A percentile compares a stretch with the other conserved stretches of the same genome.
phyloP scores from a whole-genome alignment of 2,329 filamentous ascomycete genomes.

The Aspergillus niger region DNA sequence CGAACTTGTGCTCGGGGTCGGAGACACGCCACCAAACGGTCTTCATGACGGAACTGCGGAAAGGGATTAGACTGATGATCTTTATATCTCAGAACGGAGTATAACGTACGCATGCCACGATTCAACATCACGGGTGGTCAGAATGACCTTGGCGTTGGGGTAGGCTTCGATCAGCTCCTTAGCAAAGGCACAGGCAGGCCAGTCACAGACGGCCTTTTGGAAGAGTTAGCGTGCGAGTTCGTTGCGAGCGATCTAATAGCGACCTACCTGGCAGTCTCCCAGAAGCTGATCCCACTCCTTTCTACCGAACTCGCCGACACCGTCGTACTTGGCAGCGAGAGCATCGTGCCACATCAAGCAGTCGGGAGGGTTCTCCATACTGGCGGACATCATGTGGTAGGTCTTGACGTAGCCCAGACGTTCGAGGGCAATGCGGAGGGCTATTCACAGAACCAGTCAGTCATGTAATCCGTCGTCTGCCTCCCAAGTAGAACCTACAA shows the following conservation, averaged over 20 bases:
- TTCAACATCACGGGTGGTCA: constrained; percentile 67
- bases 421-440: constrained; percentile 66
- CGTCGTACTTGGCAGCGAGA: constrained; percentile 63
- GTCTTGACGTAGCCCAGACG: constrained; percentile 67
- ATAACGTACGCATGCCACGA: constrained; percentile 57
- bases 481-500: constrained; percentile 51
- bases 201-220: constrained; percentile 64
- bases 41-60: constrained; percentile 59
- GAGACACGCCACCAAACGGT: constrained; percentile 69
- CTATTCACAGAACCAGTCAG: constrained; percentile 36
- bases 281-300: constrained; percentile 71
- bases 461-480: not conserved
- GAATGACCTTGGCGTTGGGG: constrained; percentile 70
- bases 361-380: constrained; percentile 68
- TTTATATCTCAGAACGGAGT: too few species aligned
- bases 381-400: constrained; percentile 74
- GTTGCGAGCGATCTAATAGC: not conserved
- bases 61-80: not conserved
- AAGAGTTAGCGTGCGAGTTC: not conserved
- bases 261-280: constrained; percentile 57
- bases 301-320: constrained; percentile 63
- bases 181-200: constrained; percentile 67
- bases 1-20: constrained; percentile 60
- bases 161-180: constrained; percentile 71
- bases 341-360: constrained; percentile 71